A percentile compares a stretch with the other conserved stretches of the same genome.
Conservation (phyloP, 805 yeast genomes). For the Saitoella complicata region DNA sequence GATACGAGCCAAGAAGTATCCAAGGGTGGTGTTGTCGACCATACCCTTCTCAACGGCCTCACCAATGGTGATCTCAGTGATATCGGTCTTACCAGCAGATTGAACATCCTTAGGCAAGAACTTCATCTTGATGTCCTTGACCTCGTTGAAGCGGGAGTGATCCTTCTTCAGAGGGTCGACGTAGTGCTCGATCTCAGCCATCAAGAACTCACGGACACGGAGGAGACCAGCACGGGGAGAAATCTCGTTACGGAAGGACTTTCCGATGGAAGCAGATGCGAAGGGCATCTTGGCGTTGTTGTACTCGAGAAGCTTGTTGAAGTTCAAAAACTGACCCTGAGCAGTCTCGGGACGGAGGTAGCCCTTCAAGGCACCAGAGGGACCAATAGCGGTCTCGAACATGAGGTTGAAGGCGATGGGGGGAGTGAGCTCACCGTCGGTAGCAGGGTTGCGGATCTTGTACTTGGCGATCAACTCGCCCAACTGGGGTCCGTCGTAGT, state of each 20-base stretch:
- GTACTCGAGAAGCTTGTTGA: slow-evolving; percentile 80
- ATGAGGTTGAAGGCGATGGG: slow-evolving; percentile 94
- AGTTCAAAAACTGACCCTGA: slow-evolving; percentile 96
- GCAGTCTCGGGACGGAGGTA: slow-evolving; percentile 98
- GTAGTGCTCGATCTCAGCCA: slow-evolving; percentile 99
- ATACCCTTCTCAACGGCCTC: slow-evolving; percentile 78
- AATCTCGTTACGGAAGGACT: slow-evolving; percentile 96
- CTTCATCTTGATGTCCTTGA: slow-evolving; percentile 52
- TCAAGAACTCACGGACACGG: slow-evolving; percentile 94
- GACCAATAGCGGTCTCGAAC: slow-evolving; percentile 99
- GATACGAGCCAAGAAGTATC: slow-evolving; percentile 91
- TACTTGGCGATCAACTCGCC: slow-evolving; percentile 76
- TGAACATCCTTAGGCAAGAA: slow-evolving; percentile 81
- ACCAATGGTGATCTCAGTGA: slow-evolving; percentile 54
- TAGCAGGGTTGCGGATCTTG: slow-evolving; percentile 80
- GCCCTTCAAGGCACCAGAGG: slow-evolving; percentile 92
- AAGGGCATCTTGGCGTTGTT: slow-evolving; percentile 96
- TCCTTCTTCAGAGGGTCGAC: slow-evolving; percentile 84
- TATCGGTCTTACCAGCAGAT: slow-evolving; percentile 63
- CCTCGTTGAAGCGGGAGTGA: slow-evolving; percentile 66
- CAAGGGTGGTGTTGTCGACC: slow-evolving; percentile 90
- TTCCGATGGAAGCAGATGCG: slow-evolving; percentile 98
- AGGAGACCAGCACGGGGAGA: slow-evolving; percentile 95
- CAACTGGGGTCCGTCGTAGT: slow-evolving; percentile 80
- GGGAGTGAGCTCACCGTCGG: slow-evolving; percentile 68